Percentiles rank a stretch among this genome's conserved stretches.
These are phyloP conservation scores for Herpotrichia juniperi DNA, from an alignment of 2,329 filamentous ascomycete genomes.

Conservation along the genomic window DNA sequence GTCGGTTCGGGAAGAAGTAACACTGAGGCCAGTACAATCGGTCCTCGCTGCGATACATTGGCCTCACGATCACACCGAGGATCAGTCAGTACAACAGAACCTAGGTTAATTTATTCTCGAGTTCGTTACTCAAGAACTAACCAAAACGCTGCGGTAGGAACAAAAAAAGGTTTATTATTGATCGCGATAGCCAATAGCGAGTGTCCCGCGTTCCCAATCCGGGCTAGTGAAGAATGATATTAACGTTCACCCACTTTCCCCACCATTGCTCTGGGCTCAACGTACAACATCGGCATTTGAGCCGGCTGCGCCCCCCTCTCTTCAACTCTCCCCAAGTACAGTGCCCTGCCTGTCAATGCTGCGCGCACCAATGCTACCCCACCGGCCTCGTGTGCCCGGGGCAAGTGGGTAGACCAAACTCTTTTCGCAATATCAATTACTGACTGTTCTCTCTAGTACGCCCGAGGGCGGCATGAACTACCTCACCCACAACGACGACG, in stretches of 20 bases:
- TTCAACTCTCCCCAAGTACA: slow-evolving; percentile 14
- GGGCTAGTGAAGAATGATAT: too few relatives aligned
- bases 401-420: slow-evolving; percentile 5
- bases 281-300: slow-evolving; percentile 1
- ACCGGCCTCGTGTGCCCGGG: slow-evolving; percentile 16
- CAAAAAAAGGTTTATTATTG: too few relatives aligned
- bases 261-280: too few relatives aligned
- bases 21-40: slow-evolving; percentile 14
- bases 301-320: slow-evolving; percentile 2
- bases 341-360: slow-evolving; percentile 11
- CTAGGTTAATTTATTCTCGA: background rate
- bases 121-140: too few relatives aligned
- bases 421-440: background rate
- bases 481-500: slow-evolving; percentile 18
- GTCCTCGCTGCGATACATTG: slow-evolving; percentile 8
- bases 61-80: slow-evolving; percentile 6
- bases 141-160: too few relatives aligned
- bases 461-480: slow-evolving; percentile 16
- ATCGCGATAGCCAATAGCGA: too few relatives aligned
- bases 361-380: slow-evolving; percentile 13
- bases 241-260: too few relatives aligned
- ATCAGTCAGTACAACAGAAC: background rate
- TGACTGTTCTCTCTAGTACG: background rate
- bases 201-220: too few relatives aligned
- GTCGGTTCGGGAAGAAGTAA: background rate